phyloP scores from a whole-genome alignment of 1,139 yeast species.

The Pichia inconspicua region DNA sequence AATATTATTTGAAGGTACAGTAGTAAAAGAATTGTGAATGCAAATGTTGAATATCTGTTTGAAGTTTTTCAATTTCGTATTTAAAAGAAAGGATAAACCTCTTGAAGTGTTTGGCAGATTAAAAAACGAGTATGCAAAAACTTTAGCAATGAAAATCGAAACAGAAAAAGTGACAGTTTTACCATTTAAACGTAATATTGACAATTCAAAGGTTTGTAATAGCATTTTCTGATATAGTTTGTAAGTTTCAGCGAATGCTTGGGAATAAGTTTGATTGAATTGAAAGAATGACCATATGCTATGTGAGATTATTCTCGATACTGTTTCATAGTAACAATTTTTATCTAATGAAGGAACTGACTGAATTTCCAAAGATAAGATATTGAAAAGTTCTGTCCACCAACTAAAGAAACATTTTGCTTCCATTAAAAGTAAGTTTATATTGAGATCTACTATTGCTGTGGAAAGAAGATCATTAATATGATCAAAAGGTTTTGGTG shows the following conservation, averaged over 20 bases:
- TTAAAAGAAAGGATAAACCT: constrained; percentile 54
- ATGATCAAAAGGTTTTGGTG: constrained; percentile 4
- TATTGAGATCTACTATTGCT: constrained; percentile 10
- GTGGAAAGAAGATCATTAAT: constrained; percentile 5
- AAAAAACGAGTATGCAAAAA: constrained; percentile 61
- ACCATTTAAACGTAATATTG: constrained; percentile 43
- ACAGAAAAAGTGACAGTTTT: constrained; percentile 52
- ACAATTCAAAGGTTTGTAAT: constrained; percentile 47
- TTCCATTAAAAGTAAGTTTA: constrained; percentile 12
- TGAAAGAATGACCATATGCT: constrained; percentile 48
- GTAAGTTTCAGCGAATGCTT: constrained; percentile 7
- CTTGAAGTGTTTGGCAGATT: constrained; percentile 54
- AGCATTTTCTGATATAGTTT: constrained; percentile 33
- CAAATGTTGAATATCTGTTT: constrained; percentile 21
- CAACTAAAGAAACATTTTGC: constrained; percentile 39
- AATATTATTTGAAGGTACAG: constrained; percentile 1
- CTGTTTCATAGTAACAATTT: constrained; percentile 65
- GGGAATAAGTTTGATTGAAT: constrained; percentile 1
- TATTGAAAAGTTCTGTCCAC: constrained; percentile 56
- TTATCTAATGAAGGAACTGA: constrained; percentile 46
- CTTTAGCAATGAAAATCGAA: constrained; percentile 74
- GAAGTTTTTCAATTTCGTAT: constrained; percentile 39
- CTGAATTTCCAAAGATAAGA: constrained; percentile 30
- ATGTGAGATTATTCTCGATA: constrained; percentile 58
- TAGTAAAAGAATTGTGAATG: constrained; percentile 9